A percentile compares a stretch with the other conserved stretches of the same genome.
phyloP scores from a whole-genome alignment of 2,329 filamentous ascomycete species.

The Ustulina deusta region DNA sequence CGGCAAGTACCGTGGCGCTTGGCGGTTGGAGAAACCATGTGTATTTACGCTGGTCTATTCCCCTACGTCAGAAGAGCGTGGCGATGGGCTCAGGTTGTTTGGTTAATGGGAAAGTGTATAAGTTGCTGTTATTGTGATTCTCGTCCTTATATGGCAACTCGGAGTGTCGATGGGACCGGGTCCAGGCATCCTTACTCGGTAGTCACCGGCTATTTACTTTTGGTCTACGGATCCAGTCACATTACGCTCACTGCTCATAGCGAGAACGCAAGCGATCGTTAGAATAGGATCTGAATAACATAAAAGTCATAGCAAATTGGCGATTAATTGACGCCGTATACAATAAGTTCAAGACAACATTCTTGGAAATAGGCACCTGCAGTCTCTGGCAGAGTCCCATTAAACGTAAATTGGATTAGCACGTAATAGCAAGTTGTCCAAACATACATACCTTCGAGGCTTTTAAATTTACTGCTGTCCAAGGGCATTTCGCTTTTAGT shows the following conservation, averaged over 20 bases:
- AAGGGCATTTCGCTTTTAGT: too few relatives aligned
- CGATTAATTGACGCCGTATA: background rate
- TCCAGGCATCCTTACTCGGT: conserved; percentile 24
- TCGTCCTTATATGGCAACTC: conserved; percentile 44
- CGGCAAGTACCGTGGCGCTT: conserved; percentile 17
- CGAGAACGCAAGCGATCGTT: background rate
- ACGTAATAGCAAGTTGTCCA: background rate
- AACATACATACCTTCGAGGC: too few relatives aligned
- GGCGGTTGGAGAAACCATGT: conserved; percentile 21
- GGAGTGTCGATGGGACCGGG: conserved; percentile 37
- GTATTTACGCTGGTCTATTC: conserved; percentile 8
- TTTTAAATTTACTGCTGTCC: background rate
- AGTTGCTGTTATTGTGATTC: conserved; percentile 11
- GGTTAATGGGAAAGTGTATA: background rate
- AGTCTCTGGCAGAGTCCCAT: background rate
- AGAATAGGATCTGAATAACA: background rate
- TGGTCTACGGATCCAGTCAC: background rate
- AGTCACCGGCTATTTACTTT: conserved; percentile 44
- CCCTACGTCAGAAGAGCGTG: background rate
- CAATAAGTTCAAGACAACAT: background rate
- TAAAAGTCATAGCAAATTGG: background rate
- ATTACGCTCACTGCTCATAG: background rate
- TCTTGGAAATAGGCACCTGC: background rate
- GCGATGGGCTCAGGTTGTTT: background rate
- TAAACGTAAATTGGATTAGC: background rate